Evolutionary conservation across 2,329 filamentous ascomycete species (phyloP).

Genomic region (Diaporthe aspalathi): DNA sequence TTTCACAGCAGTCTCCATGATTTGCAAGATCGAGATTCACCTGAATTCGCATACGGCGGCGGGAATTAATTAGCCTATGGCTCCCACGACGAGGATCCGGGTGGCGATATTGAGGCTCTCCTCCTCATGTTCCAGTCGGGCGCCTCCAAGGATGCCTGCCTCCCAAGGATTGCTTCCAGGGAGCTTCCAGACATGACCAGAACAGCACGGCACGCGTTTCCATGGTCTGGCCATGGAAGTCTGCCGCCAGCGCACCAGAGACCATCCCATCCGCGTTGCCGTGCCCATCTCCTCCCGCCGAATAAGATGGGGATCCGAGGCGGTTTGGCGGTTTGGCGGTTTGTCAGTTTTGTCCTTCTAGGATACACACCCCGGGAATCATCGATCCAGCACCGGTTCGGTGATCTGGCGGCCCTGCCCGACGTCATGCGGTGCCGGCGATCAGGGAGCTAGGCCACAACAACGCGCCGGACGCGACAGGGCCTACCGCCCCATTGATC

Average conservation of each 20-base stretch:
- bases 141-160: constrained; percentile 4
- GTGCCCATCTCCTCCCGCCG: too few species aligned
- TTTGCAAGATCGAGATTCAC: constrained; percentile 1
- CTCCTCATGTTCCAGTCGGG: neutral
- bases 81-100: constrained; percentile 11
- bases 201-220: neutral
- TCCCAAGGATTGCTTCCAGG: constrained; percentile 11
- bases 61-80: too few species aligned
- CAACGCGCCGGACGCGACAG: constrained; percentile 37
- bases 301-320: neutral
- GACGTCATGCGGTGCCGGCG: constrained; percentile 37
- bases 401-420: constrained; percentile 35
- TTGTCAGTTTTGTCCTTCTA: too few species aligned
- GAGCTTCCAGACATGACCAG: constrained; percentile 6
- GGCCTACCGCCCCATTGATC: constrained; percentile 1
- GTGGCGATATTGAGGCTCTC: constrained; percentile 27
- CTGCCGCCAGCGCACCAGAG: constrained; percentile 17
- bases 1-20: neutral
- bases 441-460: constrained; percentile 29
- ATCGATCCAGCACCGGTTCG: constrained; percentile 32
- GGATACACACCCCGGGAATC: neutral
- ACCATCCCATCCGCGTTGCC: too few species aligned
- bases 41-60: constrained; percentile 22
- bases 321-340: too few species aligned
- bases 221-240: neutral